These are phyloP conservation scores for Talaromyces piceae DNA, from an alignment of 2,329 filamentous ascomycete species.

Conservation along the genomic window DNA sequence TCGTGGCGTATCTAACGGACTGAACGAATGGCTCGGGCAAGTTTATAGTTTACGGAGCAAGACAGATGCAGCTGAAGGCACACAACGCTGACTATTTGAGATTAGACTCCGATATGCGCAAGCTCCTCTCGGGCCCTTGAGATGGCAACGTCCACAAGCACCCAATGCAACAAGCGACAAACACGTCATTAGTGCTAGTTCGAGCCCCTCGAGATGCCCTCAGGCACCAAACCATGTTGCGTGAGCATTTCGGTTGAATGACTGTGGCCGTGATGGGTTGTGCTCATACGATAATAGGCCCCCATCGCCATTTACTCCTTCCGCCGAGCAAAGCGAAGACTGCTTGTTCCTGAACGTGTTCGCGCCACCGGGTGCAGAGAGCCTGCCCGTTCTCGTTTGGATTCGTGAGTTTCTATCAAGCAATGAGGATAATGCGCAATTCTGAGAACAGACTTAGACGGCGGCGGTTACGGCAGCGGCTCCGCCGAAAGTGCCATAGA, in stretches of 20 bases:
- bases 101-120: constrained; percentile 28
- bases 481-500: constrained; percentile 30
- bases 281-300: neutral
- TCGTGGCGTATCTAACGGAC: constrained; percentile 34
- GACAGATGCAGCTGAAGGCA: too few relatives aligned
- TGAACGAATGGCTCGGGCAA: constrained; percentile 43
- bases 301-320: neutral
- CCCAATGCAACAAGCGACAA: constrained; percentile 15
- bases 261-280: constrained; percentile 13
- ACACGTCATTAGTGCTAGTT: constrained; percentile 18
- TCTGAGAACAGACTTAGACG: constrained; percentile 13
- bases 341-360: constrained; percentile 31
- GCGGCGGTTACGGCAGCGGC: constrained; percentile 30
- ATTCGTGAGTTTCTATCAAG: constrained; percentile 17
- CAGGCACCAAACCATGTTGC: constrained; percentile 16
- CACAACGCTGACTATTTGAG: constrained; percentile 9
- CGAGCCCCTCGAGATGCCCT: constrained; percentile 23
- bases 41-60: neutral
- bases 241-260: constrained; percentile 8
- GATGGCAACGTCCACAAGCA: constrained; percentile 24
- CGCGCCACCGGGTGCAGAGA: constrained; percentile 17
- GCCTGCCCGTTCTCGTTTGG: constrained; percentile 26
- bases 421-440: too few relatives aligned
- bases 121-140: constrained; percentile 20
- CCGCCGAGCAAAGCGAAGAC: constrained; percentile 15